These are phyloP conservation scores for Citrus medica DNA, from an alignment of 345 rosid species.

Conservation along the genomic window DNA sequence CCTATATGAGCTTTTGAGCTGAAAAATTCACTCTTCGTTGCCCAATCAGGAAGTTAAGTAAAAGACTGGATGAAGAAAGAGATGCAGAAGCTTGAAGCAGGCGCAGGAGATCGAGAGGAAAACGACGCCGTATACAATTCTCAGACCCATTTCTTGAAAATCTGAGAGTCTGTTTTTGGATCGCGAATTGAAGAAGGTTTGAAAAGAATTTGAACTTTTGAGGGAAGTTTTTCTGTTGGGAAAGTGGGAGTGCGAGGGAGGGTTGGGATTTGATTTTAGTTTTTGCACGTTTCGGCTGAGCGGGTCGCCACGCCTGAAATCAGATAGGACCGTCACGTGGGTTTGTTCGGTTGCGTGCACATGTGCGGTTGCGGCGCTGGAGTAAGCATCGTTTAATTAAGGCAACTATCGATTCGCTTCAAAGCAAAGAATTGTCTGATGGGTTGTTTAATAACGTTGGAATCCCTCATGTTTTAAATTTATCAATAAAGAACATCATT, in stretches of 20 bases:
- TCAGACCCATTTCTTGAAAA: slow-evolving; percentile 25
- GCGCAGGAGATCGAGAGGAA: slow-evolving; percentile 50
- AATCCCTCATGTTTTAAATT: too few species aligned
- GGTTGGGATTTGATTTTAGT: not conserved
- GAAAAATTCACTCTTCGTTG: not conserved
- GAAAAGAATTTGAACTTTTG: not conserved
- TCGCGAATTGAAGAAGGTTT: not conserved
- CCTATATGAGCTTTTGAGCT: not conserved
- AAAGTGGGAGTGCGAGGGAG: not conserved
- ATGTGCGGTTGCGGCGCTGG: not conserved
- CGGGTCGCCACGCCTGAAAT: slow-evolving; percentile 3
- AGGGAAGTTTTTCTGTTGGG: not conserved
- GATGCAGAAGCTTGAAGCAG: slow-evolving; percentile 60
- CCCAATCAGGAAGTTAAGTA: slow-evolving; percentile 28
- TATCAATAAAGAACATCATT: too few species aligned
- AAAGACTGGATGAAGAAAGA: slow-evolving; percentile 49
- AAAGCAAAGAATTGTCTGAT: not conserved
- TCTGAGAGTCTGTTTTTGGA: not conserved
- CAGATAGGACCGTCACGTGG: not conserved
- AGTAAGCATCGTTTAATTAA: not conserved
- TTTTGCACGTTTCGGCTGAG: not conserved
- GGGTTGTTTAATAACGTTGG: too few species aligned
- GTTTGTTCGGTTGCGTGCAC: not conserved
- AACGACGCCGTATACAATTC: slow-evolving; percentile 41
- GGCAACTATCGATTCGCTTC: not conserved